These are phyloP conservation scores for Periconia sp. DNA, from an alignment of 2,329 filamentous ascomycete species.

Conservation along the genomic window DNA sequence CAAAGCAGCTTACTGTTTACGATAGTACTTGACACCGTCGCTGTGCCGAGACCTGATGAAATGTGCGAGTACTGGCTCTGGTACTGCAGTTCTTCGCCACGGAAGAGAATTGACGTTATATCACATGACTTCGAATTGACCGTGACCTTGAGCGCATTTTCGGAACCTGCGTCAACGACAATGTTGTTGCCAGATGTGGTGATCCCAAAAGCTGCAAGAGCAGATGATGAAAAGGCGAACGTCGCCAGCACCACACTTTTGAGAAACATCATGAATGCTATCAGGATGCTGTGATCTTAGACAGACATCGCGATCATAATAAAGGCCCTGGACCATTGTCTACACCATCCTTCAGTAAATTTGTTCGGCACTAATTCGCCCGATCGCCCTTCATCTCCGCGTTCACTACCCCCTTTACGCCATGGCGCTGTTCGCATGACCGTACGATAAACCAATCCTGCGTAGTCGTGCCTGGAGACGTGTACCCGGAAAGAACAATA, in stretches of 20 bases:
- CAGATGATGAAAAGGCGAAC: constrained; percentile 31
- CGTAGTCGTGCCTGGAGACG: no score
- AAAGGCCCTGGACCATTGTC: constrained; percentile 8
- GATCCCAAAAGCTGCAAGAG: constrained; percentile 44
- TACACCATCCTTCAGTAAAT: not conserved
- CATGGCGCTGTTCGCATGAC: no score
- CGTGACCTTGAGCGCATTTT: constrained; percentile 39
- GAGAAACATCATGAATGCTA: constrained; percentile 32
- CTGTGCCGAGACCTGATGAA: constrained; percentile 63
- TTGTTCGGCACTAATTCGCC: constrained; percentile 25
- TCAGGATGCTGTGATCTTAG: no score
- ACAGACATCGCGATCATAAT: constrained; percentile 3
- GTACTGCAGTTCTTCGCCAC: constrained; percentile 66
- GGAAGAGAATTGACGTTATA: constrained; percentile 68
- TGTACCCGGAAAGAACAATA: no score
- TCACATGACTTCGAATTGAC: constrained; percentile 61
- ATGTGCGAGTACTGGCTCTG: constrained; percentile 61
- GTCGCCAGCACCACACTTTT: constrained; percentile 30
- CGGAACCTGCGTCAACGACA: constrained; percentile 43
- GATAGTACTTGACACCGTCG: constrained; percentile 57
- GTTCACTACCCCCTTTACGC: not conserved
- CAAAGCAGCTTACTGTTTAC: constrained; percentile 29
- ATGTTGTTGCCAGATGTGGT: constrained; percentile 36
- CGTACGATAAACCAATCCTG: no score
- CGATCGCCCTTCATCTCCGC: constrained; percentile 22